Base-by-base conservation (phyloP, 1,284 basidiomycete species). In the Fistulinella staudtii region DNA sequence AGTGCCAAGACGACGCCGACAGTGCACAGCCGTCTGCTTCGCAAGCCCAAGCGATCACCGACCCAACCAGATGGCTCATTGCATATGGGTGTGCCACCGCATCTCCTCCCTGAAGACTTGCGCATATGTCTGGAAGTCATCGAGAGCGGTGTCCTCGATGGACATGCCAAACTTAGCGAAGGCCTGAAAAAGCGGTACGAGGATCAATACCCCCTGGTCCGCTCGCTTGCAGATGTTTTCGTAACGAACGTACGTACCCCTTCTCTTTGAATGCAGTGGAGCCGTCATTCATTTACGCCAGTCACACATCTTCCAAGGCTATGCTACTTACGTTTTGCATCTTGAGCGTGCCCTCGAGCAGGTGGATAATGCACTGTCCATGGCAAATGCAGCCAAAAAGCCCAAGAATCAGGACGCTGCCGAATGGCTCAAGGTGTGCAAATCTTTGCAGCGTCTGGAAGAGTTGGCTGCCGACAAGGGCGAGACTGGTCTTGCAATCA, bases 401-500 rank as follows among this genome's bases (percentile, higher is more conserved):
- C 79, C 83, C 33, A 85, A 86, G 64, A 88, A 89, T 57, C 80
- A 86, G 55, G 85, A 90, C 49, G 76, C 78, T 1, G 81, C 78
- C 7, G 85, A 90, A 56, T 85, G 82, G 79, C 66, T 83, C 53
- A 86, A 80, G 58, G 76, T 89, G 35, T 85, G 83, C 72, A 76
- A 79, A 53, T 74, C 76, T 48, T 65, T 90, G 47, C 79, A 83
- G 57, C 77, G 76, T 33, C 76, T 96, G 13, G 95, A 98, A 66
- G 78, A 85, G 50, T 69, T 73, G 22, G 89, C 95, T 0, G 74
- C 76, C 17, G 86, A 90, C 50, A 87, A 88, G 60, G 93, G 92
- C 52, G 93, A 97, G 69, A 92, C 90, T 2, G 92, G 93, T 1
- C 75, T 99, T 33, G 85, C 90, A 25, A 98, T 99, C 59, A 92